A percentile compares a stretch with the other conserved stretches of the same genome.
phyloP scores from a whole-genome alignment of 768 basidiomycete genomes.

The Trametes punicea region DNA sequence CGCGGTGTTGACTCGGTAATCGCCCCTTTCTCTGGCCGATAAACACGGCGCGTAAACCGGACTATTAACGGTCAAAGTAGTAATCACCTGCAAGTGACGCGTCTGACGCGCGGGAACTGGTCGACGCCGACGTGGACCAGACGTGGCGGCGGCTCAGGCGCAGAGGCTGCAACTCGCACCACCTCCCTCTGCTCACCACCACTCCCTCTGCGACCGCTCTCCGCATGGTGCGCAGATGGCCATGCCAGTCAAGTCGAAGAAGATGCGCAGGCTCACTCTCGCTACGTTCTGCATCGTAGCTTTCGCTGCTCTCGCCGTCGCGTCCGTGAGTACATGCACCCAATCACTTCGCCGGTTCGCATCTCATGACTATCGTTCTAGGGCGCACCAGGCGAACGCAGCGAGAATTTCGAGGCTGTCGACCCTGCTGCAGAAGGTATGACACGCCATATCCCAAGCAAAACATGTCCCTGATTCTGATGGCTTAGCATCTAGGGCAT shows the following conservation, averaged over 20 bases:
- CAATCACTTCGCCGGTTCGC: background rate
- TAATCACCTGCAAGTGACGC: background rate
- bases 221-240: background rate
- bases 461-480: constrained; percentile 15
- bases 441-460: background rate
- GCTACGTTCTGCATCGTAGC: constrained; percentile 31
- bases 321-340: constrained; percentile 14
- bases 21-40: too few relatives aligned
- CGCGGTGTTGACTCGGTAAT: too few relatives aligned
- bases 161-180: background rate
- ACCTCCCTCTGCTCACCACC: background rate
- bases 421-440: constrained; percentile 26
- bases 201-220: background rate
- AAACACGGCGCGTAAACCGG: too few relatives aligned
- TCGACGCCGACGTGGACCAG: background rate
- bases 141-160: too few relatives aligned
- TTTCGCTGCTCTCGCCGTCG: constrained; percentile 24
- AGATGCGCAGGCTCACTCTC: constrained; percentile 28
- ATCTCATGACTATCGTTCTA: background rate
- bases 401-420: constrained; percentile 9
- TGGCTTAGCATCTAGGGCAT: constrained; percentile 61
- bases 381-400: constrained; percentile 1
- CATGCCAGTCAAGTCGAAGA: constrained; percentile 4
- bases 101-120: too few relatives aligned
- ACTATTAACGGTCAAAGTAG: too few relatives aligned